These are phyloP conservation scores for Eragrostis curvula DNA, from an alignment of 176 grass and related monocot species.

Conservation along the genomic window DNA sequence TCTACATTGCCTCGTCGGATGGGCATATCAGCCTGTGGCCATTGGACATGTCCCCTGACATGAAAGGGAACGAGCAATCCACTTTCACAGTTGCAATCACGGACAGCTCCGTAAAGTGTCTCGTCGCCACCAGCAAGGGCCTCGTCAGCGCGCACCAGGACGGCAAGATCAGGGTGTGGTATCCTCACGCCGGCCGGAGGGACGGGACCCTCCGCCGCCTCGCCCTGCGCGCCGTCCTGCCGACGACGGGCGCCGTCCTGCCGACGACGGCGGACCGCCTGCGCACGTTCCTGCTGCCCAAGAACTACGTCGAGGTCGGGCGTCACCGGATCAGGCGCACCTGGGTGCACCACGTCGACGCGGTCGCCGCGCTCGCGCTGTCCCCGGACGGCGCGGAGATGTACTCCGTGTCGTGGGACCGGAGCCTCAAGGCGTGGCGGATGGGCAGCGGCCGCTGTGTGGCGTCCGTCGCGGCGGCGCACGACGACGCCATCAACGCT, in stretches of 20 bases:
- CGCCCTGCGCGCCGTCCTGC: conserved; percentile 55
- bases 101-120: conserved; percentile 59
- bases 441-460: conserved; percentile 51
- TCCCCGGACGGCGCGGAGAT: conserved; percentile 54
- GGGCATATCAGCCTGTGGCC: conserved; percentile 56
- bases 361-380: conserved; percentile 63
- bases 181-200: background rate
- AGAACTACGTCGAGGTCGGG: conserved; percentile 62
- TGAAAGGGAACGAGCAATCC: conserved; percentile 6
- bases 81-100: conserved; percentile 31
- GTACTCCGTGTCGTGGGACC: conserved; percentile 94
- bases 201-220: background rate
- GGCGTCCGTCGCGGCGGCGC: conserved; percentile 59
- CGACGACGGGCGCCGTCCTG: too few species aligned
- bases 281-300: too few species aligned
- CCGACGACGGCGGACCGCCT: conserved; percentile 58
- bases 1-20: too few species aligned
- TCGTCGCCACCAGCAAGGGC: conserved; percentile 45
- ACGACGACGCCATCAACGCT: conserved; percentile 83
- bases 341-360: conserved; percentile 84
- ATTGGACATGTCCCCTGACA: background rate
- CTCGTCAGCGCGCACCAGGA: too few species aligned
- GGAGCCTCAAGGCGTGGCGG: conserved; percentile 73
- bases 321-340: too few species aligned
- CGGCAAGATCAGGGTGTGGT: conserved; percentile 74